Evolutionary conservation across 345 rosid genomes (phyloP).

Genomic region (Brassica incana): DNA sequence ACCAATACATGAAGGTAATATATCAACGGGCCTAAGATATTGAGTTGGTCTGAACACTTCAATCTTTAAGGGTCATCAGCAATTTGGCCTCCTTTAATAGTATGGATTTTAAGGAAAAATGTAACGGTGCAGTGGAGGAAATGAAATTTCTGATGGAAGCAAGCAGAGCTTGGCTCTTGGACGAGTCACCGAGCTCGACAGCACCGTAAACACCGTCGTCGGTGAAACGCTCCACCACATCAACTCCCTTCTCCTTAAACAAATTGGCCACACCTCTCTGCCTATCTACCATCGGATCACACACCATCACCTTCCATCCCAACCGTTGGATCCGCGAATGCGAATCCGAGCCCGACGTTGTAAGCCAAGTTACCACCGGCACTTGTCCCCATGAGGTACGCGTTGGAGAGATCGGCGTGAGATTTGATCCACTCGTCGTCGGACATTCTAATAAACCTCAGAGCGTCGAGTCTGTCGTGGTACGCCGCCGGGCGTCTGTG

Average conservation of each 20-base stretch:
- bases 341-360: neutral
- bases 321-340: neutral
- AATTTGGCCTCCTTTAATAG: neutral
- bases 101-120: neutral
- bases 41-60: neutral
- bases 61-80: neutral
- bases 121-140: neutral
- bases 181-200: neutral
- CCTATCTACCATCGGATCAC: neutral
- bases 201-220: neutral
- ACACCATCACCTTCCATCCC: neutral
- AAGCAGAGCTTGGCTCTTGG: neutral
- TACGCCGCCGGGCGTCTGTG: neutral
- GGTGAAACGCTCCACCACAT: neutral
- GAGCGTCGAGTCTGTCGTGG: neutral
- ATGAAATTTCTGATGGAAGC: neutral
- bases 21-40: neutral
- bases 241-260: neutral
- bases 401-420: neutral
- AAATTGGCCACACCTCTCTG: neutral
- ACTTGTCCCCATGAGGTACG: neutral
- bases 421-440: neutral
- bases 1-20: neutral
- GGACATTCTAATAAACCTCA: neutral
- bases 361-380: neutral